Base-by-base conservation (phyloP, 2,329 filamentous ascomycete species). In the Stachybotrys chlorohalonatus region DNA sequence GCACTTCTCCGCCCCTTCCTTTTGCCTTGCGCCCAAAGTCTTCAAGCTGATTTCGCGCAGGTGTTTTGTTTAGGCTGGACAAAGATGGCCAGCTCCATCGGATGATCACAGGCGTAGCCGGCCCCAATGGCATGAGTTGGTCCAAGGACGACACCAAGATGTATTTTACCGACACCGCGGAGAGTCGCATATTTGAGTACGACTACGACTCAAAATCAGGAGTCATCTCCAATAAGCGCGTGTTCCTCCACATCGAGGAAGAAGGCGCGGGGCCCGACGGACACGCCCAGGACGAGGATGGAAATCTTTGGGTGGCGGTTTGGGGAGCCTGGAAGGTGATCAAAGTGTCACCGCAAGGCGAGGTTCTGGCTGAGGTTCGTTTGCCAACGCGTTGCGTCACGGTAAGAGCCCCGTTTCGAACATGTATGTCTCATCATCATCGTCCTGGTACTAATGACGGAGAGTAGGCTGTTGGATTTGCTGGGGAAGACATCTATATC, bases 51-150 rank as follows among this genome's bases (percentile, higher is more conserved):
- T 30, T 24, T 17, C 11, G 7, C 15, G 32, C n/a, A 58, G 58
- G 49, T 31, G 52, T 55, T 45, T 39, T 59, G 11, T 60, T 60
- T 47, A 39, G 58, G 11, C 47, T 59, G 7, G 58, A 59, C 30
- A 46, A 30, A 1, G 58, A 60, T 31, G 58, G 54, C 7, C 7
- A 47, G 24, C 46, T 60, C 15, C 50, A 54, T 13, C 54, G 55
- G 5, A 47, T 60, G 15, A 30, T 55, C n/a, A 54, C 47, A 7
- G 54, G 54, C 6, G 36, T 59, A 24, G 57, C 58, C 2, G 53
- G 56, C 15, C 54, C 55, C 8, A 59, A 59, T 47, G 58, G 58
- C n/a, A 57, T 59, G 54, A 59, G 57, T 53, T 60, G 54, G 54
- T 56, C 57, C 31, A 54, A 56, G 51, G 57, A 59, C 46, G 54